Base-by-base conservation (phyloP, 192 early-diverging fungal species). In the Coemansia sp. region DNA sequence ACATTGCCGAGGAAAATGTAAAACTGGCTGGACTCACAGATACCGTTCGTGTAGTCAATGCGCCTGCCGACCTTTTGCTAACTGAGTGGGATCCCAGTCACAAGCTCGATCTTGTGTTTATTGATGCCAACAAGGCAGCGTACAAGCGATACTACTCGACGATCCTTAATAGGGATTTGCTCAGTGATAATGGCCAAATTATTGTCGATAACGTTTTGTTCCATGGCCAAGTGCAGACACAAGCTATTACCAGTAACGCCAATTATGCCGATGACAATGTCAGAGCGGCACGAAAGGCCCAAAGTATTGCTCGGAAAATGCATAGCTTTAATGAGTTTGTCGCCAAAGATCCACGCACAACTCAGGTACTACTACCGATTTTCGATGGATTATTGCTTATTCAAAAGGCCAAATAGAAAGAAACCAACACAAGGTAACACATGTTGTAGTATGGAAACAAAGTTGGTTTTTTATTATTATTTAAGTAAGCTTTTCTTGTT, bases 121-220 rank as follows among this genome's bases (percentile, higher is more conserved):
- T 91, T 28, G 91, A 92, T 70, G 91, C 91, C 2, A 84, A 92
- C 73, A 92, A 92, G 63, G 72, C 83, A n/a, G 84, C 78, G 0
- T 91, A 91, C 62, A 78, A 86, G 44, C 66, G 72, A 6, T 89
- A 91, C 68, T 90, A 86, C 53, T 79, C 91, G 28, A 42, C 67
- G 21, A 87, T 93, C 32, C 65, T 93, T 42, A 81, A 88, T 32
- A 65, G 78, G 14, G 70, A 84, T 19, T 64, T 93, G 35, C 75
- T 93, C 8, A 50, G 76, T 17, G 62, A 85, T 0, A 23, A 76
- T 17, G 92, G 90, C 6, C 75, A 86, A 40, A 86, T 93, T 17
- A 37, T 91, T 6, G 87, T 83, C 1, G 92, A 93, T 66, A 93
- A 93, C 67, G 79, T 76, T 9, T 66, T 82, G n/a, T 68, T 82